Base-by-base conservation (phyloP, 2,329 filamentous ascomycete species). In the Cryphonectria carpinicola region DNA sequence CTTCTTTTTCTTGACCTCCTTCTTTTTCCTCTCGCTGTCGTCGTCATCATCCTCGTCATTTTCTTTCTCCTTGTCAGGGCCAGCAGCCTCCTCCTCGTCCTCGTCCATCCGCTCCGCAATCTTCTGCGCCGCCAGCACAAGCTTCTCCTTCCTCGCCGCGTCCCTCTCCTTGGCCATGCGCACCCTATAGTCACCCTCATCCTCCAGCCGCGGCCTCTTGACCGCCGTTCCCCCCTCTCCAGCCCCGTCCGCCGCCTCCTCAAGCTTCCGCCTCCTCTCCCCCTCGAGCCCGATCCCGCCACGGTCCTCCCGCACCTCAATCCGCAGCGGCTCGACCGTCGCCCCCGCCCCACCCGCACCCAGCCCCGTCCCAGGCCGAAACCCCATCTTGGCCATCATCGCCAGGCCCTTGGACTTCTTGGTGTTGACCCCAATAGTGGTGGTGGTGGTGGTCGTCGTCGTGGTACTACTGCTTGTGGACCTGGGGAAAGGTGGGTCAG, bases 341-440 rank as follows among this genome's bases (percentile, higher is more conserved):
- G 73, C 11, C 75, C 79, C 65, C 10, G 49, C 77, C 76, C 17
- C 75, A 4, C 11, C 46, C 19, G 49, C 66, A 43, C 66, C 96
- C 3, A 98, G 84, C 0, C 90, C 87, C 49, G 89, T 89, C 35
- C 95, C 94, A 28, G 88, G 84, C 70, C 89, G 91, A 83, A 97
- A 99, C 0, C 96, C 96, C 86, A 99, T 93, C 81, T 93, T 95
- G 32, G 93, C 92, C 95, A 99, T 97, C 94, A 99, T 98, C 74
- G 93, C 90, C 73, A 97, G 89, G 1, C 95, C 96, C 79, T 98
- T 98, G 82, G 91, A 97, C 76, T 87, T 87, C 65, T 88, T 63
- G 60, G 10, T 62, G 22, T 14, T 22, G 35, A 37, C 4, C 35
- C 10, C 8, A 5, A 13, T 35, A 14, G 13, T 22, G 60, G 58